Percentiles rank a stretch among this genome's conserved stretches.
phyloP scores from a whole-genome alignment of 2,329 filamentous ascomycete genomes.

The Pseudogymnoascus sp. region DNA sequence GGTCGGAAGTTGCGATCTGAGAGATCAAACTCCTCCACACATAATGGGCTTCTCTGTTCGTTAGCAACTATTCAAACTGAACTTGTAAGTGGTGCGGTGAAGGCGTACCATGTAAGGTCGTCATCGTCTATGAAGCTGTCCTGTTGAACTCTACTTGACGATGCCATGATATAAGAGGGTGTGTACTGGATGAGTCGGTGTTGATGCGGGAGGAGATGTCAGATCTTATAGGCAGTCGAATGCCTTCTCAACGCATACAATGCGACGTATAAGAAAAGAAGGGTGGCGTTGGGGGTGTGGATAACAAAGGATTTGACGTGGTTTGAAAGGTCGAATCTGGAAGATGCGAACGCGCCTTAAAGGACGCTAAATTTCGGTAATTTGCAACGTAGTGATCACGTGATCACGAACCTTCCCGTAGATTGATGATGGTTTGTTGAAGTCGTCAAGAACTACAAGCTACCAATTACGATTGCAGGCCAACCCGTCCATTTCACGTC shows the following conservation, averaged over 20 bases:
- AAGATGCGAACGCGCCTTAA: conserved; percentile 10
- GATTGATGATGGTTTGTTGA: conserved; percentile 6
- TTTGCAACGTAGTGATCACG: neutral
- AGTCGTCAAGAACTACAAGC: conserved; percentile 7
- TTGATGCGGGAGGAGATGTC: neutral
- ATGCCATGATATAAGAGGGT: conserved; percentile 10
- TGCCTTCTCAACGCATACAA: conserved; percentile 8
- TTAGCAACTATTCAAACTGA: conserved; percentile 13
- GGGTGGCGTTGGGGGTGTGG: conserved; percentile 5
- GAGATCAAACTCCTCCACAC: conserved; percentile 97
- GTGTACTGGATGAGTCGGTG: conserved; percentile 1
- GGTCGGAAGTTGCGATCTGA: conserved; percentile 95
- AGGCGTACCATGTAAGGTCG: conserved; percentile 58
- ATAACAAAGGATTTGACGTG: conserved; percentile 9
- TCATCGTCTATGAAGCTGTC: conserved; percentile 67
- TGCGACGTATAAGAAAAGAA: conserved; percentile 8
- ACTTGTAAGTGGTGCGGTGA: conserved; percentile 13
- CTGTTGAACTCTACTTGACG: conserved; percentile 37
- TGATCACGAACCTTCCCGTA: neutral
- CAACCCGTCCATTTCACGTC: conserved; percentile 8
- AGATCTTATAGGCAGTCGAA: conserved; percentile 2
- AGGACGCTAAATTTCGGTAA: conserved; percentile 10
- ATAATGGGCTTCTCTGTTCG: conserved; percentile 68
- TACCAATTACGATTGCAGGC: conserved; percentile 9
- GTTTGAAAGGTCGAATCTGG: conserved; percentile 8